Evolutionary conservation across 768 basidiomycete genomes (phyloP), one percentile per base, ranked within the genome.

Genomic region (Xerocomellus dryophilus): DNA sequence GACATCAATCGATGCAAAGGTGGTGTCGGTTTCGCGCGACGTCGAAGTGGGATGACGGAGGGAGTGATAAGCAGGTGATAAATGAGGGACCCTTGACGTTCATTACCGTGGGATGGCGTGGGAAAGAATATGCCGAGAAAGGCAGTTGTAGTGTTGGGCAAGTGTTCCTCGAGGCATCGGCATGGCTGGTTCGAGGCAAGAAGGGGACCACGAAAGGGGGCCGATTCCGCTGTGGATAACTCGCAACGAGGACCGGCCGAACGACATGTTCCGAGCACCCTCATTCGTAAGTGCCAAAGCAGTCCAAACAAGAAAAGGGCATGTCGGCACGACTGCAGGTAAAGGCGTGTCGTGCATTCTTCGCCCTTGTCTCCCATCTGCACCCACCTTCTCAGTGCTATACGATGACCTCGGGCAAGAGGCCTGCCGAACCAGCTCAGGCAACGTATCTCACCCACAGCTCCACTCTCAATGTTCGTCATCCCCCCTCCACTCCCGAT

Each of bases 371-470:
- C 69, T 61, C 61, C 60, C 70, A 71, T 65, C 68, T 68, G 62
- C 63, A 61, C 68, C 64, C 60, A 57, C 55, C 70, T 66, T 61
- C 62, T 56, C 56, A 66, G 66, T 68, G 68, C 68, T 61, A 64
- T 59, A 72, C 69, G 65, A 70, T 70, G 69, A 56, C 71, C 65
- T 65, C 68, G 67, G 65, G 66, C 34, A 70, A 62, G 61, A 66
- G 60, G 59, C 51, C 66, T 58, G 63, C 63, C 60, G 66, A 68
- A 51, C 56, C 57, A 56, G 50, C 70, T 51, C 66, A 68, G 57
- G 51, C 63, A 47, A 75, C 79, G 54, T 85, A 82, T 75, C 78
- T 81, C 55, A 75, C 82, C 51, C 82, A 80, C 67, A 74, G 72
- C 66, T 73, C 79, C 62, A 76, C 74, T 47, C 81, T 80, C 68